Base-by-base conservation (phyloP, 2,329 filamentous ascomycete genomes). In the Penicillium palitans region DNA sequence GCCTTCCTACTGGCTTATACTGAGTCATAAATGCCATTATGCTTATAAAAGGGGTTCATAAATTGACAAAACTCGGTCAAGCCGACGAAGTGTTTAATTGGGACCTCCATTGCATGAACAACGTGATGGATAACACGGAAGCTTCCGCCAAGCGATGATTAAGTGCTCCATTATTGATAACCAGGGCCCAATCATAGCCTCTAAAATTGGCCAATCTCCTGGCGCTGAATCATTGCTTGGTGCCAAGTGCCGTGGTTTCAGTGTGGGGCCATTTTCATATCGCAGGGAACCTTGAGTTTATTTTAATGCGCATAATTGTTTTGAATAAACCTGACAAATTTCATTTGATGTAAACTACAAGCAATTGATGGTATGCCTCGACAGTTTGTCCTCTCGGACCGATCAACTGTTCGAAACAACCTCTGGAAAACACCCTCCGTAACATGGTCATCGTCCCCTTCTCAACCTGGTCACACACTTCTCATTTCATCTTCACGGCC, bases 191-290 rank as follows among this genome's bases (percentile, higher is more conserved):
- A 44, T 21, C 15, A 25, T 0, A 12, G 0, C 0, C 2, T 4
- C 2, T 6, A 0, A 5, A 0, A 0, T 6, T 2, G 9, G 12
- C 31, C 3, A 37, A 27, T 17, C 21, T 7, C 6, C 4, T n/a
- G 24, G 31, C 31, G n/a, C 47, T 52, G 54, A 57, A 57, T 57
- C 54, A 57, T 25, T n/a, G 48, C 15, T 48, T 8, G 4, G 8
- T 35, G 10, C 13, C 27, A 6, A 15, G 46, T 47, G 12, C 27
- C 45, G 27, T 33, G n/a, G 29, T 47, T 15, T 6, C 29, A 33
- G 29, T 17, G 45, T 48, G 46, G 46, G 31, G 46, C 46, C 31
- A 37, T 21, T n/a, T 17, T 25, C 15, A n/a, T 25, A 8, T 35
- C 29, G 19, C 29, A 33, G 6, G 8, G 46, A 25, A n/a, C 21